phyloP scores from a whole-genome alignment of 2,329 filamentous ascomycete species.

The Cladosporium sp. region DNA sequence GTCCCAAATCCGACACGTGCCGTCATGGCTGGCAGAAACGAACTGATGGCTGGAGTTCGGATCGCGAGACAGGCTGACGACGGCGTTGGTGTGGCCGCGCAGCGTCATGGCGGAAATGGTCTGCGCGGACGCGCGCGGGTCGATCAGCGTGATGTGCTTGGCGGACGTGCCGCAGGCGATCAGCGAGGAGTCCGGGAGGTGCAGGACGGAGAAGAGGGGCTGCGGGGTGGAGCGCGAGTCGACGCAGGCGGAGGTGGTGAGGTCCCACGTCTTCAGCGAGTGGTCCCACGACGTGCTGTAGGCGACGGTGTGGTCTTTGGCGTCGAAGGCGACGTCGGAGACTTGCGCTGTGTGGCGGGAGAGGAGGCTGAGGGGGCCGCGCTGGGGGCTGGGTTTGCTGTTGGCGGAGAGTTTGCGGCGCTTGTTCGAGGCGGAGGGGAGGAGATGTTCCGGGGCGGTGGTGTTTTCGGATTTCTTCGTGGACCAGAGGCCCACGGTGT shows the following conservation, averaged over 20 bases:
- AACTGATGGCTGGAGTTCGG: constrained; percentile 68
- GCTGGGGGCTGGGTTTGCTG: constrained; percentile 56
- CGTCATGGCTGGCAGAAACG: constrained; percentile 86
- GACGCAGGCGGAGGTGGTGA: constrained; percentile 74
- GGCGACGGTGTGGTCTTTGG: constrained; percentile 76
- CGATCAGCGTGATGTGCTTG: constrained; percentile 86
- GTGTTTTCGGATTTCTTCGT: constrained; percentile 73
- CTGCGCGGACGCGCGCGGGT: constrained; percentile 74
- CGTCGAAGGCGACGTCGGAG: constrained; percentile 79
- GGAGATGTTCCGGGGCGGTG: constrained; percentile 63
- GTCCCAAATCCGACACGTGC: constrained; percentile 93
- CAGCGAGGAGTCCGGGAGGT: constrained; percentile 62
- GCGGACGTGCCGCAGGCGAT: constrained; percentile 75
- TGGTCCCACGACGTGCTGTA: constrained; percentile 93
- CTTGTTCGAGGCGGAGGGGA: constrained; percentile 68
- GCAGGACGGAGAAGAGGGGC: constrained; percentile 72
- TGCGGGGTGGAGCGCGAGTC: constrained; percentile 81
- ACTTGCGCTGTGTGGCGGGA: constrained; percentile 69
- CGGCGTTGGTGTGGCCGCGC: constrained; percentile 76
- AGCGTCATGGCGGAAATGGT: constrained; percentile 85
- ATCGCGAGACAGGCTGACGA: constrained; percentile 56
- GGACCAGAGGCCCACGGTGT: constrained; percentile 84
- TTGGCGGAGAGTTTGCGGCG: constrained; percentile 60
- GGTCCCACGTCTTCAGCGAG: constrained; percentile 83
- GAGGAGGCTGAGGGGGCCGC: constrained; percentile 74